phyloP scores from a whole-genome alignment of 192 early-diverging fungal species.

The Podila epigama region DNA sequence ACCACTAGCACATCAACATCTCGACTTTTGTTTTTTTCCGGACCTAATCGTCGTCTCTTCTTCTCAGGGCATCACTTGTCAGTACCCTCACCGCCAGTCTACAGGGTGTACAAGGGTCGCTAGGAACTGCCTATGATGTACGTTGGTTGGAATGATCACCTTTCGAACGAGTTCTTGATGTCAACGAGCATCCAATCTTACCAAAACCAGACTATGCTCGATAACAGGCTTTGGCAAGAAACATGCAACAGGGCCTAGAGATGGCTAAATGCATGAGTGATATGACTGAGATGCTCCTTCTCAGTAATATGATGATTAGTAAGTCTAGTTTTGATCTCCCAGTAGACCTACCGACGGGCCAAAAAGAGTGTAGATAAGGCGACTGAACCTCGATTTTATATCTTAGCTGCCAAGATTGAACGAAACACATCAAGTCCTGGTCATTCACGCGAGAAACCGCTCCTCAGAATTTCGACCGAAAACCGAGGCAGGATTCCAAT shows the following conservation, averaged over 20 bases:
- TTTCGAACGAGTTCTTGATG: background rate
- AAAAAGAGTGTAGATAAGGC: too few species aligned
- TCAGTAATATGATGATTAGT: slow-evolving; percentile 48
- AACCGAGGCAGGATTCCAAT: slow-evolving; percentile 39
- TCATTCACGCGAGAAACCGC: slow-evolving; percentile 20
- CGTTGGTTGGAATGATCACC: background rate
- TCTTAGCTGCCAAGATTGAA: slow-evolving; percentile 26
- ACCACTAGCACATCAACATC: too few species aligned
- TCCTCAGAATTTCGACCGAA: slow-evolving; percentile 16
- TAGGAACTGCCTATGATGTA: slow-evolving; percentile 42
- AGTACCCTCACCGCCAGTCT: too few species aligned
- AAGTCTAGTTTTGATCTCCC: background rate
- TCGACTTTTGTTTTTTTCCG: too few species aligned
- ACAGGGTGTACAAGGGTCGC: slow-evolving; percentile 30
- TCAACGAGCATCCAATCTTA: background rate
- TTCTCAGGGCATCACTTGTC: too few species aligned
- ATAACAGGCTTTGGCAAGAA: slow-evolving; percentile 46
- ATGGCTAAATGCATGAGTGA: slow-evolving; percentile 53
- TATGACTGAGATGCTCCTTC: slow-evolving; percentile 49
- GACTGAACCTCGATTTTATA: background rate
- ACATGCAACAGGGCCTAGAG: slow-evolving; percentile 48
- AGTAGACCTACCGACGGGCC: too few species aligned
- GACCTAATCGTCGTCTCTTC: too few species aligned
- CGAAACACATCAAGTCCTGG: background rate
- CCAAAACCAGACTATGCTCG: too few species aligned